Percentiles rank a stretch among this genome's conserved stretches.
These are phyloP conservation scores for Forsythia suspensa DNA, from an alignment of 257 asterid genomes.

Conservation along the genomic window DNA sequence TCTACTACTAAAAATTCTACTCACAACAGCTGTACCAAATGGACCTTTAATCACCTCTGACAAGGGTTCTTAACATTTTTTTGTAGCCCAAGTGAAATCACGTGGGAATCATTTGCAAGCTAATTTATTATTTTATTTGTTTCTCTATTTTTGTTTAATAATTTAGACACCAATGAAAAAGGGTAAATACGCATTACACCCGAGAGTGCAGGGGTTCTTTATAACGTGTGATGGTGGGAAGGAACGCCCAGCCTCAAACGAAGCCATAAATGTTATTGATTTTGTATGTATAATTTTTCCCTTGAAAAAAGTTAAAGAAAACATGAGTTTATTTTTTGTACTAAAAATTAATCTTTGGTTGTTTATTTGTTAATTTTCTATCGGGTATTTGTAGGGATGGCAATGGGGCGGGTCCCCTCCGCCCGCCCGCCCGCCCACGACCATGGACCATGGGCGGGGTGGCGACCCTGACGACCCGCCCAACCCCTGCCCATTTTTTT, in stretches of 20 bases:
- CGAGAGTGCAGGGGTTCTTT: constrained; percentile 90
- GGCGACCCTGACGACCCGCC: too few species aligned
- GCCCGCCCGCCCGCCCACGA: too few species aligned
- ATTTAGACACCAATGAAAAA: constrained; percentile 73
- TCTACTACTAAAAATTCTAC: too few species aligned
- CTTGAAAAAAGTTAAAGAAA: background rate
- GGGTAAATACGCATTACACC: constrained; percentile 75
- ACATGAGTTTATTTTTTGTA: too few species aligned
- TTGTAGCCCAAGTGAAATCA: too few species aligned
- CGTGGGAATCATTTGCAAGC: background rate
- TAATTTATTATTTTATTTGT: background rate
- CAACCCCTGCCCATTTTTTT: too few species aligned
- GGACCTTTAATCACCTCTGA: too few species aligned
- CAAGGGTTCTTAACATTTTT: too few species aligned
- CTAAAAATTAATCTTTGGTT: background rate
- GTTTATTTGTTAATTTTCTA: background rate
- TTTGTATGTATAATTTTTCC: constrained; percentile 46
- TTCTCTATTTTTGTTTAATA: background rate
- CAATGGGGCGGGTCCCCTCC: too few species aligned
- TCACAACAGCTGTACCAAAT: too few species aligned
- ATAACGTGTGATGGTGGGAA: constrained; percentile 97
- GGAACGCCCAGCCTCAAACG: constrained; percentile 76
- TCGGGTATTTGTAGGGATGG: background rate
- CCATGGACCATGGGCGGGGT: too few species aligned
- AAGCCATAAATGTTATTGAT: constrained; percentile 87